These are phyloP conservation scores for Wickerhamomyces silvicola DNA, from an alignment of 805 yeast species.

Conservation along the genomic window DNA sequence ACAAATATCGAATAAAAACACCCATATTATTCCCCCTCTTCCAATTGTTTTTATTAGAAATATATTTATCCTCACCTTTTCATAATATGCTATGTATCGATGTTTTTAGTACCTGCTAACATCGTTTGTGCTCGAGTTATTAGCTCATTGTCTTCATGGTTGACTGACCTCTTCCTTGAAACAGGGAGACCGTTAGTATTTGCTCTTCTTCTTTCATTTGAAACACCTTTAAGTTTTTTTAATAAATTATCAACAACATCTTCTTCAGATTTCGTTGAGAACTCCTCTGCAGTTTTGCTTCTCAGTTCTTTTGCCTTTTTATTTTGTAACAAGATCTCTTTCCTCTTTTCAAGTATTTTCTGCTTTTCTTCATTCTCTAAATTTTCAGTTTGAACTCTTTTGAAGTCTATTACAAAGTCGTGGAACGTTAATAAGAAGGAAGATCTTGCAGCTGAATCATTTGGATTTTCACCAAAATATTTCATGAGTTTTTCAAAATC, in stretches of 20 bases:
- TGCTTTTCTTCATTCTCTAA: constrained; percentile 76
- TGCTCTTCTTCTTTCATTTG: constrained; percentile 35
- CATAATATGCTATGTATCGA: too few species aligned
- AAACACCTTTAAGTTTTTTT: constrained; percentile 79
- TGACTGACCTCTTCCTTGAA: constrained; percentile 4
- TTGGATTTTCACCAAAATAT: constrained; percentile 84
- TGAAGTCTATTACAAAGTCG: constrained; percentile 73
- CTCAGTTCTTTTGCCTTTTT: constrained; percentile 14
- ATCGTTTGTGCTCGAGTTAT: constrained; percentile 20
- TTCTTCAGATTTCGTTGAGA: constrained; percentile 7
- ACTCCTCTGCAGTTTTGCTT: constrained; percentile 13
- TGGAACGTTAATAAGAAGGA: constrained; percentile 74
- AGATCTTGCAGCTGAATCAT: constrained; percentile 58
- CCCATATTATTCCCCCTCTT: too few species aligned
- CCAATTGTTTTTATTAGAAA: too few species aligned
- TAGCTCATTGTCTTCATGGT: constrained; percentile 11
- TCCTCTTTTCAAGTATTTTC: constrained; percentile 68
- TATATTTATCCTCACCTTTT: too few species aligned
- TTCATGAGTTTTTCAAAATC: constrained; percentile 71
- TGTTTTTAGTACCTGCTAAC: constrained; percentile 20
- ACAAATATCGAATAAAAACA: too few species aligned
- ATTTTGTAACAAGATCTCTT: constrained; percentile 39
- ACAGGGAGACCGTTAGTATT: constrained; percentile 12
- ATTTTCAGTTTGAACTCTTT: constrained; percentile 75
- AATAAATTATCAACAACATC: constrained; percentile 76